These are phyloP conservation scores for Scheffersomyces ergatensis DNA, from an alignment of 805 yeast species.

Conservation along the genomic window DNA sequence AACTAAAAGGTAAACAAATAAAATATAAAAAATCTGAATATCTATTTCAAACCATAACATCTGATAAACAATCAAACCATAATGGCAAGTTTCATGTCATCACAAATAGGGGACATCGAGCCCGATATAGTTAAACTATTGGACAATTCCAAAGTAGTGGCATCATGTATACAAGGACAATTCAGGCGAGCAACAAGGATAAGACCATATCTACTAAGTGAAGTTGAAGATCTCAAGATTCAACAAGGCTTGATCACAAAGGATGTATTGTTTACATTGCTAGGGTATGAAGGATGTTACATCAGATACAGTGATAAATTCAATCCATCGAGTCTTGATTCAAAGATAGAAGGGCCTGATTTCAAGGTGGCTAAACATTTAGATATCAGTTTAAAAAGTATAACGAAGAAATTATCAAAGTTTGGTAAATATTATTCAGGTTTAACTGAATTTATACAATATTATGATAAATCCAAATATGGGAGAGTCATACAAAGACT, in stretches of 20 bases:
- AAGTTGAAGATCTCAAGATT: conserved; percentile 43
- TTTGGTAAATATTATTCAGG: conserved; percentile 64
- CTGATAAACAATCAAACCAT: too few species aligned
- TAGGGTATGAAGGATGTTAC: conserved; percentile 77
- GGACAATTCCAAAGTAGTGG: conserved; percentile 11
- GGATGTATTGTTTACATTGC: conserved; percentile 66
- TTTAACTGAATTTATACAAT: conserved; percentile 57
- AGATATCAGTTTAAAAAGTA: conserved; percentile 70
- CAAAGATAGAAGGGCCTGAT: conserved; percentile 66
- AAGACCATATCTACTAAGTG: conserved; percentile 46
- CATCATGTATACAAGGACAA: conserved; percentile 10
- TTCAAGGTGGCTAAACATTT: conserved; percentile 68
- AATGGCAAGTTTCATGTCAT: conserved; percentile 12
- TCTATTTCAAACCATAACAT: too few species aligned
- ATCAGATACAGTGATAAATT: conserved; percentile 65
- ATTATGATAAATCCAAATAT: conserved; percentile 50
- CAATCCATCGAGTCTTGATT: conserved; percentile 40
- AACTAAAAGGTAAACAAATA: neutral
- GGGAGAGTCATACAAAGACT: conserved; percentile 78
- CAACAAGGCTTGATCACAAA: conserved; percentile 74
- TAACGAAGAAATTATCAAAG: conserved; percentile 58
- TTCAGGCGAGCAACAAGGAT: conserved; percentile 13
- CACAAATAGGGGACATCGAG: conserved; percentile 8
- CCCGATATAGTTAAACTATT: conserved; percentile 16
- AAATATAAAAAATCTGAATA: too few species aligned